Conservation (phyloP, 306 rosid species). For the Sicyos edulis region DNA sequence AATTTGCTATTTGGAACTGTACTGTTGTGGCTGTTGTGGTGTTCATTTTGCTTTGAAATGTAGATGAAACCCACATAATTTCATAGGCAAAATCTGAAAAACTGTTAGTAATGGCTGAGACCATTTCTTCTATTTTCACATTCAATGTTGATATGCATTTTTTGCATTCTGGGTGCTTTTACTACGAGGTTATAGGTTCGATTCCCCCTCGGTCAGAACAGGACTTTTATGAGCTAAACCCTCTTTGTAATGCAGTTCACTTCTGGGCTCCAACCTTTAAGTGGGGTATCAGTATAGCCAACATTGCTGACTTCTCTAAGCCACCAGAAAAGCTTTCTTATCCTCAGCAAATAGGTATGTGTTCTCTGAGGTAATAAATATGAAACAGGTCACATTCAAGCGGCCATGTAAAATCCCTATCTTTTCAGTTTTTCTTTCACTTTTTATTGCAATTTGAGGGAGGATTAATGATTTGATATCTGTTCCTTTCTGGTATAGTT, state of each 20-base stretch:
- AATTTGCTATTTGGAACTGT: too few relatives aligned
- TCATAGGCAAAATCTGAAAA: too few relatives aligned
- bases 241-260: conserved; percentile 56
- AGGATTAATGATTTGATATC: background rate
- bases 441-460: background rate
- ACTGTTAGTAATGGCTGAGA: too few relatives aligned
- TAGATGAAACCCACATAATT: too few relatives aligned
- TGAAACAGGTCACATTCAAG: conserved; percentile 6
- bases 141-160: background rate
- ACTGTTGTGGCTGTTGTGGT: too few relatives aligned
- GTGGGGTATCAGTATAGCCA: conserved; percentile 97
- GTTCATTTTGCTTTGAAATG: too few relatives aligned
- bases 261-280: conserved; percentile 98
- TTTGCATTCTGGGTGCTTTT: background rate
- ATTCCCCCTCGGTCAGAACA: background rate
- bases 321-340: conserved; percentile 88
- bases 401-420: background rate
- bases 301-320: conserved; percentile 77
- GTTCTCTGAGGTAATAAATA: conserved; percentile 5
- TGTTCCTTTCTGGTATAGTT: background rate
- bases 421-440: background rate
- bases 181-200: too few relatives aligned
- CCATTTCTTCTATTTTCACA: background rate
- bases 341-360: conserved; percentile 87
- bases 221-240: conserved; percentile 1